Evolutionary conservation across 1,139 yeast genomes (phyloP).

Genomic region (Kodamaea fungicola): DNA sequence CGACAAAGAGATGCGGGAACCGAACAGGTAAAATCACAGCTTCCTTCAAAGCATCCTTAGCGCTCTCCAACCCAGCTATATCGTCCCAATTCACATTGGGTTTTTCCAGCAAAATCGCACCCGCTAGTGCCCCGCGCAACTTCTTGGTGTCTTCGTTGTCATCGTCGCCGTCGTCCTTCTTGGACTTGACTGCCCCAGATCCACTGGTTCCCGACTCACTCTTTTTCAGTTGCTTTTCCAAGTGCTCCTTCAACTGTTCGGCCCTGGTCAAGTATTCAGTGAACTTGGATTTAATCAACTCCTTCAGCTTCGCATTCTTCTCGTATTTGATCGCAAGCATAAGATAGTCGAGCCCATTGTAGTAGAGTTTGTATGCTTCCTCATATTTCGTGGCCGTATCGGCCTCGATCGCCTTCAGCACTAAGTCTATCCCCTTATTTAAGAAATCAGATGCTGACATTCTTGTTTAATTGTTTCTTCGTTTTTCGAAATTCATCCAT

Average conservation of each 20-base stretch:
- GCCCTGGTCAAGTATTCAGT: conserved; percentile 92
- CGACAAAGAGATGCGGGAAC: conserved; percentile 92
- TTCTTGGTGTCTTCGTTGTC: conserved; percentile 86
- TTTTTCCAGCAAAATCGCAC: conserved; percentile 86
- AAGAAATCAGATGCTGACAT: conserved; percentile 71
- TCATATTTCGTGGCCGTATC: conserved; percentile 89
- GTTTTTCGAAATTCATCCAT: not conserved
- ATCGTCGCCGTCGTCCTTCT: conserved; percentile 55
- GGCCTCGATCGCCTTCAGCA: conserved; percentile 92
- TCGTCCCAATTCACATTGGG: conserved; percentile 96
- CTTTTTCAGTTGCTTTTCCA: conserved; percentile 58
- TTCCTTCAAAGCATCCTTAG: conserved; percentile 95
- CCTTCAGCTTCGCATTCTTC: conserved; percentile 85
- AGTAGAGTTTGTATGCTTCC: conserved; percentile 90
- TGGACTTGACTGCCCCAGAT: conserved; percentile 49
- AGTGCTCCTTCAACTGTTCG: conserved; percentile 87
- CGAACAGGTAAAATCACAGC: conserved; percentile 94
- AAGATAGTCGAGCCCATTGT: conserved; percentile 89
- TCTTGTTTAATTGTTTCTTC: not conserved
- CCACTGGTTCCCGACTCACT: conserved; percentile 44
- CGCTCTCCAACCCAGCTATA: conserved; percentile 91
- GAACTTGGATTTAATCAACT: conserved; percentile 81
- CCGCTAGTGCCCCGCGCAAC: conserved; percentile 84
- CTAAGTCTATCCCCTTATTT: conserved; percentile 88
- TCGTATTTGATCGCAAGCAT: conserved; percentile 97